Evolutionary conservation across 2,329 filamentous ascomycete genomes (phyloP), one percentile per base, ranked within the genome.

Genomic region (Fonsecaea monophora): DNA sequence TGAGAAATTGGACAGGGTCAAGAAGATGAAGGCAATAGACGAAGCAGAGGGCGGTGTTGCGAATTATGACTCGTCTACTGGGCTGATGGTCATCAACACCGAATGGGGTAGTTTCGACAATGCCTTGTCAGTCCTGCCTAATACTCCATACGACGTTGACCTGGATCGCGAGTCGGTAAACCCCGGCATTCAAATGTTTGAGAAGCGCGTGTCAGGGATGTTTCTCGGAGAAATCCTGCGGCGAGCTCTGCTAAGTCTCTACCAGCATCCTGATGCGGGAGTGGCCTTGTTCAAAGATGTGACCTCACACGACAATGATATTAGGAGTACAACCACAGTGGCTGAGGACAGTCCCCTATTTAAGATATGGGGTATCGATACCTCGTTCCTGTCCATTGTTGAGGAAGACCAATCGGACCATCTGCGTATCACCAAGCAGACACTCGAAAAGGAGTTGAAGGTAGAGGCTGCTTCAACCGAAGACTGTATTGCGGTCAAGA

Each of bases 51-150:
- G 82, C 48, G 76, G 77, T 38, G 78, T 79, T 50, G 88, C 88
- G 70, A 83, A 90, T 4, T 95, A 91, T 73, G 92, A 97, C 79
- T 84, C 83, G 57, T 88, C 88, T 8, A 96, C 94, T 0, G 93
- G 94, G 60, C 88, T 96, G 73, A 99, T 99, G 95, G 92, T 99
- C 66, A 87, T 99, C 81, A 99, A 99, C 81, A 94, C 92, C 0
- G 95, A 99, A 81, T 99, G 95, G 95, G 95, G 95, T 69, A 96
- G 92, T 65, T 99, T 99, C 75, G 95, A 99, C 81, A 98, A 98
- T 81, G 87, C 91, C 73, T 87, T 98, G 71, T 92, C 90, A 73
- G 91, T 96, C 21, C 85, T 99, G 48, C 95, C 94, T 54, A 90
- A 89, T 74, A 98, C 94, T 0, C 82, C 87, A 0, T 98, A 92